Conservation (phyloP, 768 basidiomycete genomes). For the Termitomyces sp. region DNA sequence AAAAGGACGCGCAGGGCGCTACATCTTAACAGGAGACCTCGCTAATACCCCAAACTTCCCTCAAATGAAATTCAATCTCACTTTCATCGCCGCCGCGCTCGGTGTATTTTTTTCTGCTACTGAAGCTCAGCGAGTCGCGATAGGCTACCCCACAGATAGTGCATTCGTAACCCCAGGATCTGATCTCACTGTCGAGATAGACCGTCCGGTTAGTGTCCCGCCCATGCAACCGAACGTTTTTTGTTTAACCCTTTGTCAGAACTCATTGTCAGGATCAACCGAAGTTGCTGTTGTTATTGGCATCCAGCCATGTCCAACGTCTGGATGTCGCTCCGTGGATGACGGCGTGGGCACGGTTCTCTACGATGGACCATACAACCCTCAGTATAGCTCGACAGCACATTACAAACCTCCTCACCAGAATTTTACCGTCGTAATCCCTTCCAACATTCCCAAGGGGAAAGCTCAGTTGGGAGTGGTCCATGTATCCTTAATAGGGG, state of each 20-base stretch:
- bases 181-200: slow-evolving; percentile 42
- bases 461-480: slow-evolving; percentile 35
- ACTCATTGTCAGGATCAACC: slow-evolving; percentile 35
- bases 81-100: neutral
- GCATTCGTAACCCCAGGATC: slow-evolving; percentile 35
- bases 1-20: neutral
- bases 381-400: slow-evolving; percentile 28
- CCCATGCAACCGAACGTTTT: neutral
- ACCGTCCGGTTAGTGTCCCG: slow-evolving; percentile 41
- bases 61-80: neutral
- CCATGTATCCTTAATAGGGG: slow-evolving; percentile 38
- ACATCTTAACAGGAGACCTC: neutral
- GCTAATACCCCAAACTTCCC: neutral
- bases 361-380: slow-evolving; percentile 44
- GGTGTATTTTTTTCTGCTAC: slow-evolving; percentile 29
- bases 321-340: slow-evolving; percentile 21
- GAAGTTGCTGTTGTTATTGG: slow-evolving; percentile 49
- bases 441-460: slow-evolving; percentile 27
- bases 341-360: slow-evolving; percentile 41
- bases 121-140: slow-evolving; percentile 39
- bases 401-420: slow-evolving; percentile 33
- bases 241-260: slow-evolving; percentile 22
- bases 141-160: slow-evolving; percentile 40
- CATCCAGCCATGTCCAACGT: slow-evolving; percentile 33
- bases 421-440: slow-evolving; percentile 43